phyloP scores from a whole-genome alignment of 768 basidiomycete species.

The Termitomyces sp. region DNA sequence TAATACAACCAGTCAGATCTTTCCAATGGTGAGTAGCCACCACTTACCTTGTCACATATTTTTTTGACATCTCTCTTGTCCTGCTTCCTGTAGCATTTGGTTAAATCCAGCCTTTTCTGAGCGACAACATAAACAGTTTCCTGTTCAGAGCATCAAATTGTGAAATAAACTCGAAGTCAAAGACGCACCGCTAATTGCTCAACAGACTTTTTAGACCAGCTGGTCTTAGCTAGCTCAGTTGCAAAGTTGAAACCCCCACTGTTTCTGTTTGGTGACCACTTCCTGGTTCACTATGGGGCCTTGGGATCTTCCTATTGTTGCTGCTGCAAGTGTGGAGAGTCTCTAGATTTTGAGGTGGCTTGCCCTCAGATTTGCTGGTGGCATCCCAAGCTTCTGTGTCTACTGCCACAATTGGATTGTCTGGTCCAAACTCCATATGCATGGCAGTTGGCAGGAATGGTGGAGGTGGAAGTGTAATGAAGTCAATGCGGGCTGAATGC shows the following conservation, averaged over 20 bases:
- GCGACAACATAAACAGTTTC: neutral
- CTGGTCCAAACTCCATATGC: neutral
- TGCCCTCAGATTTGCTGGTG: neutral
- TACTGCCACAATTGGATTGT: neutral
- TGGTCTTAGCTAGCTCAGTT: neutral
- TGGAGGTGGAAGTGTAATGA: too few relatives aligned
- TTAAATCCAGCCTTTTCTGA: too few relatives aligned
- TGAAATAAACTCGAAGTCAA: neutral
- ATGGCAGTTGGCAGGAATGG: neutral
- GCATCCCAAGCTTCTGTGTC: neutral
- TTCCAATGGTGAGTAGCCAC: neutral
- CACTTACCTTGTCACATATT: slow-evolving; percentile 3
- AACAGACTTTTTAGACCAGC: slow-evolving; percentile 6
- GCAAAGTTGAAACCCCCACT: slow-evolving; percentile 3
- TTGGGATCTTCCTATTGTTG: slow-evolving; percentile 1
- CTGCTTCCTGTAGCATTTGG: too few relatives aligned
- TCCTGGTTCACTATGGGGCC: slow-evolving; percentile 7
- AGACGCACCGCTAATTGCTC: neutral
- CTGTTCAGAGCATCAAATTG: neutral
- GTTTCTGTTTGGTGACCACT: slow-evolving; percentile 7
- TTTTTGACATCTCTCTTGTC: too few relatives aligned
- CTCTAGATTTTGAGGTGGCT: neutral
- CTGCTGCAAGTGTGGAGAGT: neutral
- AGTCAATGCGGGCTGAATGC: too few relatives aligned
- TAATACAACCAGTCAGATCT: neutral